Base-by-base conservation (phyloP, 2,329 filamentous ascomycete species). In the Metarhizium guizhouense region DNA sequence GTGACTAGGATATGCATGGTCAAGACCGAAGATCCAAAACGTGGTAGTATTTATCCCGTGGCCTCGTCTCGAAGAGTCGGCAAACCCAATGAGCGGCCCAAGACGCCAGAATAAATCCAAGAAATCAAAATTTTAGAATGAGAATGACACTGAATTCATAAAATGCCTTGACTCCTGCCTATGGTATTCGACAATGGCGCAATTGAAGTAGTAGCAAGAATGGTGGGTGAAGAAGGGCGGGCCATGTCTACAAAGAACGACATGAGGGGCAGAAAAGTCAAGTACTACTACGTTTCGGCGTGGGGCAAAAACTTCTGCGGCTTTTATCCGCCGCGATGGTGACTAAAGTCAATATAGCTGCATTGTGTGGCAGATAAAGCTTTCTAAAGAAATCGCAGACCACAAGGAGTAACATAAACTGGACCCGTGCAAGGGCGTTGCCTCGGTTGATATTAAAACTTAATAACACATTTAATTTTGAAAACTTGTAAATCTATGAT, bases 1-100 rank as follows among this genome's bases (percentile, higher is more conserved):
- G 84, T 83, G 55, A 88, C 74, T 63, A 84, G 79, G 63, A 84
- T 84, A 64, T 84, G 81, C 81, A 84, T 84, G 56, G 65, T 72
- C 60, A 20, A 30, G n/a, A 18, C 5, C 25, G 13, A 45, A 25
- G 25, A 45, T 7, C 20, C 45, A 48, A 4, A 16, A 8, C 25
- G 25, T 25, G 30, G 10, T n/a, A 47, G 18, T 7, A 20, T 34
- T 34, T 11, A 11, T 34, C 32, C 32, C 7, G 11, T 47, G 18
- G 18, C 43, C 14, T 18, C 6, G 43, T 47, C n/a, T 47, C 8
- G 43, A 18, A 14, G 18, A 20, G n/a, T 29, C 25, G 11, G 5
- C n/a, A 6, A 25, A 10, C n/a, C 16, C 10, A 45, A 45, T 13
- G 8, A 45, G n/a, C 42, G 16, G n/a, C 16, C 42, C 42, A 25